Percentiles rank a stretch among this genome's conserved stretches.
Evolutionary conservation across 2,329 filamentous ascomycete species (phyloP).

Genomic region (Claviceps cyperi): DNA sequence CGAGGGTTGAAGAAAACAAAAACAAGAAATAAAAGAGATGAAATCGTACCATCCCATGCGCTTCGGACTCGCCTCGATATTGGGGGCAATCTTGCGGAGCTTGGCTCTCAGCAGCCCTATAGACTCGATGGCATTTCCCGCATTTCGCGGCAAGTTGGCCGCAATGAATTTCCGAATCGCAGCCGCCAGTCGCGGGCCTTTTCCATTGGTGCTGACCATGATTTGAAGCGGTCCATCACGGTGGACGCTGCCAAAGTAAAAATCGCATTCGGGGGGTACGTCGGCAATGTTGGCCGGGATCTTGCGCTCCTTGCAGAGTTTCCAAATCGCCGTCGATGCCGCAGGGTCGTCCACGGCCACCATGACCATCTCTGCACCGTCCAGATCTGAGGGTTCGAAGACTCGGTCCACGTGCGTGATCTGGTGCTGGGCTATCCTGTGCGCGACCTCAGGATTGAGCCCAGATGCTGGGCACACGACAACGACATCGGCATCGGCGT

Average conservation of each 20-base stretch:
- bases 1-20: neutral
- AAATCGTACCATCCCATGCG: constrained; percentile 69
- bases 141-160: constrained; percentile 56
- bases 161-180: constrained; percentile 76
- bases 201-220: constrained; percentile 98
- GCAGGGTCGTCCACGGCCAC: constrained; percentile 86
- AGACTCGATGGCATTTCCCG: constrained; percentile 72
- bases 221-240: constrained; percentile 91
- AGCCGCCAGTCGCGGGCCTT: constrained; percentile 80
- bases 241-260: constrained; percentile 95
- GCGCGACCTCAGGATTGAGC: constrained; percentile 76
- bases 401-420: constrained; percentile 68
- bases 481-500: constrained; percentile 82
- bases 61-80: constrained; percentile 60
- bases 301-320: constrained; percentile 70
- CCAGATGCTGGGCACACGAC: constrained; percentile 69
- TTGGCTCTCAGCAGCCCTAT: constrained; percentile 69
- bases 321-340: constrained; percentile 84
- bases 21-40: too few species aligned
- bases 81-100: constrained; percentile 63
- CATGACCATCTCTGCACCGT: constrained; percentile 72
- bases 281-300: constrained; percentile 94
- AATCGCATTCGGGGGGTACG: constrained; percentile 92
- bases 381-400: constrained; percentile 78
- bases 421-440: constrained; percentile 61